These are phyloP conservation scores for Nakaseomyces delphensis DNA, from an alignment of 1,139 yeast genomes.

Conservation along the genomic window DNA sequence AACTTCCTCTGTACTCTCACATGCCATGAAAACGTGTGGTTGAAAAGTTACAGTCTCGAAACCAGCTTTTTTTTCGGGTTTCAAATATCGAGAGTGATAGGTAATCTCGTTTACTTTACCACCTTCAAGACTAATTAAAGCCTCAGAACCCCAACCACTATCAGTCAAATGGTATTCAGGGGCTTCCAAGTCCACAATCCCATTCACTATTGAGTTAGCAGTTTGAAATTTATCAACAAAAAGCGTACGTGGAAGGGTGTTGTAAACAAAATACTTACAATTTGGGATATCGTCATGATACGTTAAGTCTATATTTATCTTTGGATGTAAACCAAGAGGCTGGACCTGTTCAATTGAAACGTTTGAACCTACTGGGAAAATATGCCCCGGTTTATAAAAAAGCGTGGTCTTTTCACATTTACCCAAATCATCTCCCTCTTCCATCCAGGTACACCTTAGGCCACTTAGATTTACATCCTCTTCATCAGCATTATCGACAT, in stretches of 20 bases:
- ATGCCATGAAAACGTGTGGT: conserved; percentile 44
- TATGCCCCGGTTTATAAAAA: conserved; percentile 20
- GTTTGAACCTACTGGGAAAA: background rate
- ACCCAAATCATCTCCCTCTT: conserved; percentile 13
- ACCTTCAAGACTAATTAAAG: conserved; percentile 33
- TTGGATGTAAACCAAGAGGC: conserved; percentile 44
- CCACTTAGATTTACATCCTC: conserved; percentile 25
- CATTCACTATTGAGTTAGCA: conserved; percentile 29
- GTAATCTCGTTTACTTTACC: conserved; percentile 32
- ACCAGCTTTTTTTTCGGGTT: conserved; percentile 30
- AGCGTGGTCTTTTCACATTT: conserved; percentile 26
- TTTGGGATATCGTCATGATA: conserved; percentile 7
- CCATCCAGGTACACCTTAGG: conserved; percentile 24
- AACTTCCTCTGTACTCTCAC: conserved; percentile 31
- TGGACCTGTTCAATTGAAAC: conserved; percentile 21
- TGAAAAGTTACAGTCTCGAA: conserved; percentile 27
- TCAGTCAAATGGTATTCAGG: conserved; percentile 38
- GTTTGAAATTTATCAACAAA: conserved; percentile 36
- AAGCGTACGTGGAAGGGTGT: conserved; percentile 28
- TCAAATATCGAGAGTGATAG: conserved; percentile 43
- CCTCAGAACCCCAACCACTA: conserved; percentile 39
- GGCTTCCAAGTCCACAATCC: conserved; percentile 35
- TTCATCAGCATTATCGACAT: conserved; percentile 20
- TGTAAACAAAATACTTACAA: conserved; percentile 31
- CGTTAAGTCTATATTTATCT: conserved; percentile 20